Conservation (phyloP, 768 basidiomycete species). For the Collybiopsis luxurians region DNA sequence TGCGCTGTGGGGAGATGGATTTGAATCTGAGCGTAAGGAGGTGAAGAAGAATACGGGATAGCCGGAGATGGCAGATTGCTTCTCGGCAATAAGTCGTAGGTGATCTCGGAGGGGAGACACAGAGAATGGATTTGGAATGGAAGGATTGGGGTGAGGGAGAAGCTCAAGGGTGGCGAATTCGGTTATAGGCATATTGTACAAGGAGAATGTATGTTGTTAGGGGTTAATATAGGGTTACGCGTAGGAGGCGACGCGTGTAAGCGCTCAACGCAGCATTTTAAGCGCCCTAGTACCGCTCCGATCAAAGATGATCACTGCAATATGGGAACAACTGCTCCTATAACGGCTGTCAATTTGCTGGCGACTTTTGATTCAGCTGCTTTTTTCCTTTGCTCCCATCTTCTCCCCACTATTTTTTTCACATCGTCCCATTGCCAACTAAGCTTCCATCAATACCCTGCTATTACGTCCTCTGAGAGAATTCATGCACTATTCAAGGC, state of each 20-base stretch:
- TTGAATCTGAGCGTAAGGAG: slow-evolving; percentile 11
- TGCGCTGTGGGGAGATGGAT: too few relatives aligned
- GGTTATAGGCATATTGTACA: slow-evolving; percentile 48
- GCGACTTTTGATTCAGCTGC: neutral
- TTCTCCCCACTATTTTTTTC: too few relatives aligned
- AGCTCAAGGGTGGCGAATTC: slow-evolving; percentile 39
- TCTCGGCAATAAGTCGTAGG: slow-evolving; percentile 26
- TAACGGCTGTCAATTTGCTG: neutral
- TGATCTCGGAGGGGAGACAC: slow-evolving; percentile 19
- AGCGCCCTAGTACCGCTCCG: too few relatives aligned
- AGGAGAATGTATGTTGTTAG: too few relatives aligned
- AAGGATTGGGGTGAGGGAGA: slow-evolving; percentile 24
- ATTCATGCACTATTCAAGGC: neutral
- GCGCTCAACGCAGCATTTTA: too few relatives aligned
- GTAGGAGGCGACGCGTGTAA: too few relatives aligned
- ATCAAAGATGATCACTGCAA: neutral
- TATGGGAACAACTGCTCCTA: neutral
- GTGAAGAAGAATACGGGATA: slow-evolving; percentile 40
- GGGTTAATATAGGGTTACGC: too few relatives aligned
- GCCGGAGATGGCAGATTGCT: slow-evolving; percentile 40
- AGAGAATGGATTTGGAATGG: slow-evolving; percentile 22
- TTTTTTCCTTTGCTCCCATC: slow-evolving; percentile 15
- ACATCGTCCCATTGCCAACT: too few relatives aligned
- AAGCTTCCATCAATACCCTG: neutral
- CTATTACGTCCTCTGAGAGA: neutral